Percentiles rank a stretch among this genome's conserved stretches.
phyloP scores from a whole-genome alignment of 352 stramenopile genomes.

The Pythium aphanidermatum region DNA sequence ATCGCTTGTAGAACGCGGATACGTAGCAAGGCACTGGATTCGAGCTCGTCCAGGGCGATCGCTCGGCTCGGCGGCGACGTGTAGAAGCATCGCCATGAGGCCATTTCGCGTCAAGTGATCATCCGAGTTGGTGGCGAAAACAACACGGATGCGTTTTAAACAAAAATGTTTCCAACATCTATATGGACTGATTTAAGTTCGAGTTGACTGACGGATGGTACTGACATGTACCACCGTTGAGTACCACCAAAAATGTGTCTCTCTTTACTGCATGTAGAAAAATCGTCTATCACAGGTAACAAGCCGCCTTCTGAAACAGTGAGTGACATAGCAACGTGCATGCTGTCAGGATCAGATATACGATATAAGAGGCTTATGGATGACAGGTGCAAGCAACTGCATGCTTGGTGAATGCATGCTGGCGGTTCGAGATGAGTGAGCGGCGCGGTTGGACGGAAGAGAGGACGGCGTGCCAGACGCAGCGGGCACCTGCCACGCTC shows the following conservation, averaged over 20 bases:
- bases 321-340: no score
- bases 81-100: slow-evolving; percentile 64
- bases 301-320: no score
- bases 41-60: slow-evolving; percentile 93
- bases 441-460: slow-evolving; percentile 10
- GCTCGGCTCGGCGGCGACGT: slow-evolving; percentile 68
- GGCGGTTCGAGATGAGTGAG: slow-evolving; percentile 7
- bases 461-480: slow-evolving; percentile 14
- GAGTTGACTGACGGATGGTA: no score
- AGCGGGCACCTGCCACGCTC: no score
- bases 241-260: neutral
- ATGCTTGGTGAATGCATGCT: slow-evolving; percentile 12
- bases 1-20: slow-evolving; percentile 38
- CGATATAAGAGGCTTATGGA: slow-evolving; percentile 10
- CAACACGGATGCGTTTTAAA: neutral
- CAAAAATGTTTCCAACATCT: neutral
- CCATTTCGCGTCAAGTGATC: neutral
- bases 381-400: neutral
- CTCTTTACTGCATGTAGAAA: no score
- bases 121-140: no score
- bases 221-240: no score
- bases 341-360: no score
- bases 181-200: no score
- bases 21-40: slow-evolving; percentile 79
- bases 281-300: no score